phyloP scores from a whole-genome alignment of 1,284 basidiomycete genomes.

The Marasmius sp. region DNA sequence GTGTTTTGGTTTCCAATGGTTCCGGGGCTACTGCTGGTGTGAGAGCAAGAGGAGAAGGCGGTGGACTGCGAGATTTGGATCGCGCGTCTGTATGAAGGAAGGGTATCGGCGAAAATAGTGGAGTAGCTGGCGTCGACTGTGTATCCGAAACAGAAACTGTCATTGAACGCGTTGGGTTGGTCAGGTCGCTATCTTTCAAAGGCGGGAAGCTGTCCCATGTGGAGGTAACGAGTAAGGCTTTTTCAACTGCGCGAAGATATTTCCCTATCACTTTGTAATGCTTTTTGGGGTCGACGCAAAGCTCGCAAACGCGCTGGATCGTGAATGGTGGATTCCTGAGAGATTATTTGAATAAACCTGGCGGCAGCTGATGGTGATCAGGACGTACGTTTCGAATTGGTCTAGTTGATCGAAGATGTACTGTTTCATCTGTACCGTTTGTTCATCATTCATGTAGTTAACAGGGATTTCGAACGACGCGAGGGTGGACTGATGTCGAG shows the following conservation, averaged over 20 bases:
- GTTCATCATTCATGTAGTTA: slow-evolving; percentile 61
- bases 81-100: slow-evolving; percentile 79
- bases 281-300: slow-evolving; percentile 69
- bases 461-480: slow-evolving; percentile 55
- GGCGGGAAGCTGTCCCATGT: slow-evolving; percentile 69
- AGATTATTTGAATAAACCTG: slow-evolving; percentile 5
- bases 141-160: slow-evolving; percentile 41
- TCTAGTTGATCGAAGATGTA: slow-evolving; percentile 68
- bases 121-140: slow-evolving; percentile 64
- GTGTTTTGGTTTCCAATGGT: slow-evolving; percentile 43
- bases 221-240: slow-evolving; percentile 84
- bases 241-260: slow-evolving; percentile 88
- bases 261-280: slow-evolving; percentile 84
- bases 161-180: slow-evolving; percentile 39
- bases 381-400: slow-evolving; percentile 71
- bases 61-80: slow-evolving; percentile 73
- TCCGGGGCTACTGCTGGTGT: slow-evolving; percentile 34
- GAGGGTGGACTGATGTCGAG: slow-evolving; percentile 49
- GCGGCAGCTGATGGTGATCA: slow-evolving; percentile 10
- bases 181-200: slow-evolving; percentile 41
- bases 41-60: slow-evolving; percentile 67
- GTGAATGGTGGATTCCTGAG: slow-evolving; percentile 82
- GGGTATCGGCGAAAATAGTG: slow-evolving; percentile 81
- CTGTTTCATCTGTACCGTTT: slow-evolving; percentile 61
- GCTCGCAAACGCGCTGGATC: slow-evolving; percentile 87